Evolutionary conservation across 78 protist genomes (phyloP), one percentile per base, ranked within the genome.

Genomic region (Planoprotostelium fungivorum): DNA sequence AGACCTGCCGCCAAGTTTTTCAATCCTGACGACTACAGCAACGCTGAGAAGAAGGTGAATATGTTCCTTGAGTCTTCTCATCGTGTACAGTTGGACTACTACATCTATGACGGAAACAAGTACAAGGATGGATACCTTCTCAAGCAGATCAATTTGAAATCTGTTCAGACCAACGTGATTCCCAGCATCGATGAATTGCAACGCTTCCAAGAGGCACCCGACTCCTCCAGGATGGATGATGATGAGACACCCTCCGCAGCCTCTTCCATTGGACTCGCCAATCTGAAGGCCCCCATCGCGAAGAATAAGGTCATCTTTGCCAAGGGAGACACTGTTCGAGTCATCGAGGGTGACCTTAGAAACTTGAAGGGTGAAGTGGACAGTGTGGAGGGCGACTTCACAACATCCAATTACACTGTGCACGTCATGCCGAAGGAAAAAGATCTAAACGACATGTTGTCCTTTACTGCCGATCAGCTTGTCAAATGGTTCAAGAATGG

Each of bases 281-380:
- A 29, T 87, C 16, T 51, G 73, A 25, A 29, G 5, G 28, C 88
- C 31, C 35, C 28, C 88, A 34, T 28, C 28, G 51, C 35, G 28
- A 89, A 0, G 37, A 35, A 88, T 29, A 89, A 0, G 39, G 89
- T 37, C 36, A 89, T 34, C 36, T 94, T 91, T 38, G 63, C 83
- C 9, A 89, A 88, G 87, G 96, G 96, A 86, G 96, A 94, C 63
- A 88, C 85, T 0, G 96, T 94, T 0, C 89, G 86, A 39, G 96
- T 94, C 10, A 87, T 51, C 9, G 92, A 85, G 38, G 96, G 96
- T 84, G 92, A 91, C 86, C 90, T 94, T 28, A 87, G 84, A 36
- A 31, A 91, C 84, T 83, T 94, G 16, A 73, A 86, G 89, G 96
- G 94, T 37, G 34, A 73, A 35, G 96, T 94, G 1, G 91, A 91